Percentiles rank a stretch among this genome's conserved stretches.
These are phyloP conservation scores for Haplosporangium gracile DNA, from an alignment of 192 early-diverging fungal genomes.

Conservation along the genomic window DNA sequence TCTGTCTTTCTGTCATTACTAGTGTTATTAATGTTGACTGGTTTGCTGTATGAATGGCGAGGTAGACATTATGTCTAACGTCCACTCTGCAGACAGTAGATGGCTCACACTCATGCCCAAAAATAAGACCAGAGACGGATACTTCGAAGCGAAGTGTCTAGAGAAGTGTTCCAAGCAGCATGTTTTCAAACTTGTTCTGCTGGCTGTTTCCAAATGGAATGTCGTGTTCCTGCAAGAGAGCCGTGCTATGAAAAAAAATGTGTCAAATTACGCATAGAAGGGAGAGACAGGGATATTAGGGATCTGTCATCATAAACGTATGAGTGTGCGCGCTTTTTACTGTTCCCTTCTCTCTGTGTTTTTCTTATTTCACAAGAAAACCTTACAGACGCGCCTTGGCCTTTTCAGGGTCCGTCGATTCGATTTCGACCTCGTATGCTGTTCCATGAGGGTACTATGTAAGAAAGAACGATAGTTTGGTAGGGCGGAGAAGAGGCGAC, in stretches of 20 bases:
- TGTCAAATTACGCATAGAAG: too few species aligned
- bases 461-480: too few species aligned
- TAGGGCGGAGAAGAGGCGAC: too few species aligned
- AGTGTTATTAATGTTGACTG: not conserved
- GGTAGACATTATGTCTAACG: not conserved
- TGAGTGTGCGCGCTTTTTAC: not conserved
- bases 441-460: slow-evolving; percentile 48
- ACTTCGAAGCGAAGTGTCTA: not conserved
- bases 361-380: not conserved
- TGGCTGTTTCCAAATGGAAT: slow-evolving; percentile 40
- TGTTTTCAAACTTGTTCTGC: slow-evolving; percentile 52
- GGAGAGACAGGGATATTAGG: not conserved
- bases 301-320: not conserved
- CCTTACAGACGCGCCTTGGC: slow-evolving; percentile 39
- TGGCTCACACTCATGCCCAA: not conserved
- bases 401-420: slow-evolving; percentile 38
- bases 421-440: slow-evolving; percentile 47
- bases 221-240: slow-evolving; percentile 28
- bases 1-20: not conserved
- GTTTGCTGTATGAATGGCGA: not conserved
- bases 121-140: not conserved
- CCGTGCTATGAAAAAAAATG: slow-evolving; percentile 10
- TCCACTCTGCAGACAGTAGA: not conserved
- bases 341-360: not conserved
- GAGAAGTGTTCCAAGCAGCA: slow-evolving; percentile 32